Evolutionary conservation across 2,329 filamentous ascomycete species (phyloP).

Genomic region (Neonectria magnoliae): DNA sequence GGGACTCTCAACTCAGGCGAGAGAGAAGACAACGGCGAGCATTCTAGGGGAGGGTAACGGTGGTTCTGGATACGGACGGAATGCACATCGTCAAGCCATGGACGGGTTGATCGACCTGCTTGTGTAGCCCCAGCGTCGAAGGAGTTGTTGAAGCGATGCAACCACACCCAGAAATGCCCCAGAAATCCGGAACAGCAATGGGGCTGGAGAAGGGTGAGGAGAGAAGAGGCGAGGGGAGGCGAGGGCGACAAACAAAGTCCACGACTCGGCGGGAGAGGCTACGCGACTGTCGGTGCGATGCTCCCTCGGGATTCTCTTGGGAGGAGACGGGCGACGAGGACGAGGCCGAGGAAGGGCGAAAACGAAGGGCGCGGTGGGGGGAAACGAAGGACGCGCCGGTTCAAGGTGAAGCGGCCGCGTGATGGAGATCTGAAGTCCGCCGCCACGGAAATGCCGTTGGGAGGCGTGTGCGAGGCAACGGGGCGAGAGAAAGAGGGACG

Average conservation of each 20-base stretch:
- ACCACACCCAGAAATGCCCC: slow-evolving; percentile 20
- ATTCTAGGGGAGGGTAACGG: slow-evolving; percentile 47
- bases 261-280: slow-evolving; percentile 1
- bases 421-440: slow-evolving; percentile 28
- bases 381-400: slow-evolving; percentile 34
- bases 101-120: slow-evolving; percentile 31
- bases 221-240: neutral
- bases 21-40: slow-evolving; percentile 49
- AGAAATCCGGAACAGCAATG: slow-evolving; percentile 6
- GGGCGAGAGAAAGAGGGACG: slow-evolving; percentile 9
- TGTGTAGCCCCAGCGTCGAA: slow-evolving; percentile 21
- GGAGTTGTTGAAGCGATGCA: slow-evolving; percentile 16
- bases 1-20: slow-evolving; percentile 52
- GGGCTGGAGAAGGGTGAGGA: slow-evolving; percentile 1
- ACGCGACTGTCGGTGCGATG: slow-evolving; percentile 9
- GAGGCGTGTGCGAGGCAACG: slow-evolving; percentile 5
- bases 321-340: slow-evolving; percentile 7
- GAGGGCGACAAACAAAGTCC: slow-evolving; percentile 14
- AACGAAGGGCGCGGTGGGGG: slow-evolving; percentile 31
- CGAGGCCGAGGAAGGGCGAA: slow-evolving; percentile 5
- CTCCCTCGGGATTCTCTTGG: slow-evolving; percentile 7
- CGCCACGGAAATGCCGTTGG: slow-evolving; percentile 27
- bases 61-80: slow-evolving; percentile 41
- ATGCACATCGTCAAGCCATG: slow-evolving; percentile 46
- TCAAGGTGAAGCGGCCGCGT: slow-evolving; percentile 38